Base-by-base conservation (phyloP, 2,329 filamentous ascomycete genomes). In the Stenocarpella maydis region DNA sequence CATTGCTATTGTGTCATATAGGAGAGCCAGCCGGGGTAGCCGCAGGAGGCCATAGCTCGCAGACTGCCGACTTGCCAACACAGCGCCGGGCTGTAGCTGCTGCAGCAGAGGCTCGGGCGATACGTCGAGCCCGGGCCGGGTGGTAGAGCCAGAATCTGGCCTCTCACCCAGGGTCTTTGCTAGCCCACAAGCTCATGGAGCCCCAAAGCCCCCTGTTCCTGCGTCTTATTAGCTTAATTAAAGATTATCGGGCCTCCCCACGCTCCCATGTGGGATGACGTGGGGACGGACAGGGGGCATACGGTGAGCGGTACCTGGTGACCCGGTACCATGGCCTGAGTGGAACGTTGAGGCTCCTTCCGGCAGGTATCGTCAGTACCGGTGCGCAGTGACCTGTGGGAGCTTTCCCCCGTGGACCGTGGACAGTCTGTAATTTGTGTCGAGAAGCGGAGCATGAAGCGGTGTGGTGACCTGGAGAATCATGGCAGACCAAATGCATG, bases 151-250 rank as follows among this genome's bases (percentile, higher is more conserved):
- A 53, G 34, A 65, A 37, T 34, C 24, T 41, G 64, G 26, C 26
- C 49, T 26, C 15, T 4, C 10, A 37, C 17, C 58, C 41, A 26
- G 10, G 12, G 39, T 31, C 39, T 39, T 10, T 26, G 12, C 41
- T 28, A 61, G 26, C 26, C 58, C 41, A 47, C 58, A 28, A 63
- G 43, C 26, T 43, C 58, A 49, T 63, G 43, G n/a, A 49, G 43
- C 58, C n/a, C 58, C 58, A 37, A 49, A n/a, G 41, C 28, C 58
- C 43, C 65, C 65, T 55, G 65, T 67, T 58, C 65, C 65, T 67
- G 65, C 65, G 65, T 67, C 65, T 67, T 67, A 63, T 67, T 67
- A 67, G 65, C 65, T 58, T 67, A 58, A 67, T 67, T 67, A 67
- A 67, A 67, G 65, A 55, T 67, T 67, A 43, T 55, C 65, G 54